Evolutionary conservation across 2,329 filamentous ascomycete genomes (phyloP).

Genomic region (Cryphonectria japonica): DNA sequence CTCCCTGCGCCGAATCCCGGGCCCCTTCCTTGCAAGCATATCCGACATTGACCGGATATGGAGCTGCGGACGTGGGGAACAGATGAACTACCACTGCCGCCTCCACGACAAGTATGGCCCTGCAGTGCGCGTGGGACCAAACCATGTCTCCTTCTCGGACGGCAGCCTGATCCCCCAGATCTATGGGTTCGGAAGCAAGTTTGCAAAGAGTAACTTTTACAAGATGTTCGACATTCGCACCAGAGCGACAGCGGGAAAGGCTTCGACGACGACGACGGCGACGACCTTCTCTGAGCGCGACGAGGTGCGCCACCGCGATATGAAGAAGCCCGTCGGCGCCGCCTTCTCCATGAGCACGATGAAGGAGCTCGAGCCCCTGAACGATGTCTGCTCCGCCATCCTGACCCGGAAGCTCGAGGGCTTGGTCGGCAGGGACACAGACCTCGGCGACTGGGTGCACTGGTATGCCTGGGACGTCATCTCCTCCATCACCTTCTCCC

Average conservation of each 20-base stretch:
- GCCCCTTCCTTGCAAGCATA: slow-evolving; percentile 14
- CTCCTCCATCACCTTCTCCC: slow-evolving; percentile 25
- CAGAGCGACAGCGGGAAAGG: not conserved
- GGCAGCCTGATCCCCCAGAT: slow-evolving; percentile 24
- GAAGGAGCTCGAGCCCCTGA: slow-evolving; percentile 19
- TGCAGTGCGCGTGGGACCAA: slow-evolving; percentile 43
- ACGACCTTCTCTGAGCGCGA: slow-evolving; percentile 21
- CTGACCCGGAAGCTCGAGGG: slow-evolving; percentile 13
- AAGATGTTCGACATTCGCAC: slow-evolving; percentile 16
- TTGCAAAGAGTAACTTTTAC: slow-evolving; percentile 19
- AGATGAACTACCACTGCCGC: slow-evolving; percentile 23
- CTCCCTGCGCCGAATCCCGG: slow-evolving; percentile 12
- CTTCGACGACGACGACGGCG: not conserved
- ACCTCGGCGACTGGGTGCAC: slow-evolving; percentile 18
- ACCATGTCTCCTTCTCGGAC: slow-evolving; percentile 43
- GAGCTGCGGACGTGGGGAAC: slow-evolving; percentile 6
- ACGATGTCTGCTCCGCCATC: slow-evolving; percentile 16
- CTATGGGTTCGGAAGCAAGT: slow-evolving; percentile 34
- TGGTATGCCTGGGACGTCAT: slow-evolving; percentile 24
- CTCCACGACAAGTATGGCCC: slow-evolving; percentile 41
- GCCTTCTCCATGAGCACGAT: slow-evolving; percentile 23
- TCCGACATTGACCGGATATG: slow-evolving; percentile 16
- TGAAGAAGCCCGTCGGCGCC: slow-evolving; percentile 11
- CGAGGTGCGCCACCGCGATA: not conserved
- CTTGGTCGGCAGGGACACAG: slow-evolving; percentile 4